A percentile compares a stretch with the other conserved stretches of the same genome.
phyloP scores from a whole-genome alignment of 331 rosid species.

The Malus hybrid region DNA sequence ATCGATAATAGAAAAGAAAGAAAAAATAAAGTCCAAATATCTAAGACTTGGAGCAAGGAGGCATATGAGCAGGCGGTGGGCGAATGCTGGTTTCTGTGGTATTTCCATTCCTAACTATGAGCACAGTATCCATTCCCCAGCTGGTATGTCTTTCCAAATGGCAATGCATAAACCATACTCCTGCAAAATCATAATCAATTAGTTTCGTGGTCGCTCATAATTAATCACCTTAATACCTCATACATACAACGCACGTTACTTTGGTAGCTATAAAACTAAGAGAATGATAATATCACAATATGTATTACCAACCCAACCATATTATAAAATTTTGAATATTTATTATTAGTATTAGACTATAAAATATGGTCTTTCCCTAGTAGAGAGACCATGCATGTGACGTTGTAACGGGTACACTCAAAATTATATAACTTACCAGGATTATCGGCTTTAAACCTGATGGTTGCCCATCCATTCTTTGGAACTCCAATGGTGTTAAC shows the following conservation, averaged over 20 bases:
- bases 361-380: not conserved
- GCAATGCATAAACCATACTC: slow-evolving; percentile 24
- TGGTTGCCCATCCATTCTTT: slow-evolving; percentile 14
- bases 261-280: not conserved
- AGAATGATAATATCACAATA: not conserved
- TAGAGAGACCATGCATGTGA: not conserved
- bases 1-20: not conserved
- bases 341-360: not conserved
- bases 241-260: no score
- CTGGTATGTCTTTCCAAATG: slow-evolving; percentile 12
- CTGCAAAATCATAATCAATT: slow-evolving; percentile 1
- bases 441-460: slow-evolving; percentile 20
- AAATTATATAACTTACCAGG: not conserved
- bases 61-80: slow-evolving; percentile 4
- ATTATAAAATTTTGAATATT: no score
- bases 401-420: not conserved
- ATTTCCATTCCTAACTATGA: slow-evolving; percentile 15
- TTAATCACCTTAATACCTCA: not conserved
- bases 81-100: not conserved
- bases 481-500: slow-evolving; percentile 18
- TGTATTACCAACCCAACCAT: not conserved
- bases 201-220: not conserved
- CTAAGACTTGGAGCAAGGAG: slow-evolving; percentile 9
- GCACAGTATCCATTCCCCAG: slow-evolving; percentile 18
- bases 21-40: not conserved